phyloP scores from a whole-genome alignment of 1,139 yeast species.

The Blastobotrys elegans region DNA sequence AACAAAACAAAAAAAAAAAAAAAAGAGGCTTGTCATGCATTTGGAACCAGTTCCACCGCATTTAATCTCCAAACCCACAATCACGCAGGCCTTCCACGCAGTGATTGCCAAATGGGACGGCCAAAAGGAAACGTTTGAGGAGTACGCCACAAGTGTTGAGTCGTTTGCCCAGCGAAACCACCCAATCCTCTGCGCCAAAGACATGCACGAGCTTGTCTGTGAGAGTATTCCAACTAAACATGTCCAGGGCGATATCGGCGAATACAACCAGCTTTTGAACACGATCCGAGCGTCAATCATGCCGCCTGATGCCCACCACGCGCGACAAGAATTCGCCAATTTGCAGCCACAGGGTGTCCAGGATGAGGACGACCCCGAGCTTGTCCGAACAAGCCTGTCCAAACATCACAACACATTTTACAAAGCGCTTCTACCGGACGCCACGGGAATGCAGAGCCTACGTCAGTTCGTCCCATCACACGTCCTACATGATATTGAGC shows the following conservation, averaged over 20 bases:
- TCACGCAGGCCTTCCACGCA: neutral
- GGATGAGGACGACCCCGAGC: neutral
- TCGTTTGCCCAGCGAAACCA: constrained; percentile 1
- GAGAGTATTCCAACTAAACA: neutral
- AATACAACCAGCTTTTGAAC: neutral
- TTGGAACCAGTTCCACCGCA: neutral
- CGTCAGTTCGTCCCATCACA: constrained; percentile 2
- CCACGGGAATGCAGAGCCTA: neutral
- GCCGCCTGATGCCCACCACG: neutral
- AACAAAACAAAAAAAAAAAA: too few relatives aligned
- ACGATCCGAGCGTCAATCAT: neutral
- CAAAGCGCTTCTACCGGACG: constrained; percentile 1
- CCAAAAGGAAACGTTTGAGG: constrained; percentile 1
- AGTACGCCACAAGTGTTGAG: neutral
- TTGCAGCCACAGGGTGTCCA: constrained; percentile 4
- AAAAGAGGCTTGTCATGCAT: too few relatives aligned
- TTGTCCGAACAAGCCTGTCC: neutral
- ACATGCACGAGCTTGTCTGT: neutral
- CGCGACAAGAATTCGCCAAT: neutral
- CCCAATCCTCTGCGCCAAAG: neutral
- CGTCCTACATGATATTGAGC: neutral
- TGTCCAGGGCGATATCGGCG: neutral
- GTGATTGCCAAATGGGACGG: constrained; percentile 6
- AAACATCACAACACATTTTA: constrained; percentile 6
- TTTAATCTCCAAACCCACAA: neutral